phyloP scores from a whole-genome alignment of 768 basidiomycete species.

The Baorangia bicolor region DNA sequence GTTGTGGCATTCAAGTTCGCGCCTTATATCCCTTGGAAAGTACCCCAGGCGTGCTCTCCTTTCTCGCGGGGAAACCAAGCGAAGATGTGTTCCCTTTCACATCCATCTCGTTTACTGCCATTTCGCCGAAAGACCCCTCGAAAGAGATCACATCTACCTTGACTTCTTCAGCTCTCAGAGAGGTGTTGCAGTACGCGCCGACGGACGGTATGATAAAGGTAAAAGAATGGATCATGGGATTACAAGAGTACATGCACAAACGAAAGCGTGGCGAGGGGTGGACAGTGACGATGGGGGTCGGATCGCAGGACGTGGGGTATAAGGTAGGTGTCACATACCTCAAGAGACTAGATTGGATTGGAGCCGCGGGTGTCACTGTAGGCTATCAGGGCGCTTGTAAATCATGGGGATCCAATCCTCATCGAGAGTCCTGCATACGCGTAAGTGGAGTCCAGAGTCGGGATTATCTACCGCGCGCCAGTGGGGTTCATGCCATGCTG shows the following conservation, averaged over 20 bases:
- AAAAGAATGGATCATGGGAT: constrained; percentile 56
- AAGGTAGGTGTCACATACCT: constrained; percentile 45
- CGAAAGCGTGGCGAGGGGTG: constrained; percentile 60
- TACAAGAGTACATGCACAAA: constrained; percentile 67
- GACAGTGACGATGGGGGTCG: constrained; percentile 66
- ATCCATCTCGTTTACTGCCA: constrained; percentile 59
- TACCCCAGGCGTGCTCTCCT: constrained; percentile 65
- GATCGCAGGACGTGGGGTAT: constrained; percentile 80
- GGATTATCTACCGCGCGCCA: background rate
- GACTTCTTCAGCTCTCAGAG: constrained; percentile 50
- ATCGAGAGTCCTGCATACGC: constrained; percentile 75
- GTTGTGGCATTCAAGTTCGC: constrained; percentile 40
- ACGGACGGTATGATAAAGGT: constrained; percentile 61
- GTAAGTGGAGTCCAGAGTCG: constrained; percentile 35
- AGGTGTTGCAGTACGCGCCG: constrained; percentile 68
- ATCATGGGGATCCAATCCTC: constrained; percentile 73
- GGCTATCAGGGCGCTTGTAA: constrained; percentile 65
- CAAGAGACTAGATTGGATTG: background rate
- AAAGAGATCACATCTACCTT: constrained; percentile 49
- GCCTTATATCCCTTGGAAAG: constrained; percentile 73
- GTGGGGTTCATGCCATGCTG: background rate
- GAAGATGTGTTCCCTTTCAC: constrained; percentile 81
- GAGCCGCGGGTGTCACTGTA: constrained; percentile 24
- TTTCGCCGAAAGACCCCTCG: constrained; percentile 42
- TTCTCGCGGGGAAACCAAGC: constrained; percentile 86